Evolutionary conservation across 495 filamentous ascomycete genomes (phyloP).

Genomic region (Talaromyces trachyspermus): DNA sequence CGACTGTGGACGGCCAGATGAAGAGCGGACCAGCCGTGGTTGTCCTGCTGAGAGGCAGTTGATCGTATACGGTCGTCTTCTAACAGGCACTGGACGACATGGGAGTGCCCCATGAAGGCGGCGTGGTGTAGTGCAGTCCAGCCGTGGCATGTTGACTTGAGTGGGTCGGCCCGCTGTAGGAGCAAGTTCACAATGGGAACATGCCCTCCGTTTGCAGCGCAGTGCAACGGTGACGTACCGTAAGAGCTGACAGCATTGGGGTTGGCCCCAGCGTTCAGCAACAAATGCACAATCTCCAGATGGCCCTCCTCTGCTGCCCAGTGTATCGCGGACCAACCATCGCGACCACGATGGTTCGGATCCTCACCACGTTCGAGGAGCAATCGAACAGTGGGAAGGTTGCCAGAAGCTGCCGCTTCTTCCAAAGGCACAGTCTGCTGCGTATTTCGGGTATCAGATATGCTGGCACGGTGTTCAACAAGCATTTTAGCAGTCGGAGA

Average conservation of each 20-base stretch:
- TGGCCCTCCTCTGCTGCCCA: constrained; percentile 26
- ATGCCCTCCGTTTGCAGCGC: constrained; percentile 26
- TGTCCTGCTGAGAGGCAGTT: constrained; percentile 21
- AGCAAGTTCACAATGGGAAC: constrained; percentile 22
- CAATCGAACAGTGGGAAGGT: constrained; percentile 13
- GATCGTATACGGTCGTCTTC: constrained; percentile 18
- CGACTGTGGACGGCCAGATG: constrained; percentile 24
- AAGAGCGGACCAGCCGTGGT: constrained; percentile 28
- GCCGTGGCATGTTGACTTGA: constrained; percentile 23
- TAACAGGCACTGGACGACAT: constrained; percentile 15
- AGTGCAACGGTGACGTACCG: constrained; percentile 24
- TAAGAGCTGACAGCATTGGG: constrained; percentile 22
- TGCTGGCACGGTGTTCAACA: constrained; percentile 13
- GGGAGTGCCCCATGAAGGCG: constrained; percentile 16
- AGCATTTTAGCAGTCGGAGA: constrained; percentile 17
- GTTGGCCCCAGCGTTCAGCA: constrained; percentile 18
- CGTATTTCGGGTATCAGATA: constrained; percentile 13
- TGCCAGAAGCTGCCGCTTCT: constrained; percentile 17
- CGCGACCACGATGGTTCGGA: constrained; percentile 19
- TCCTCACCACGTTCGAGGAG: constrained; percentile 12
- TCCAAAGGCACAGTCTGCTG: constrained; percentile 13
- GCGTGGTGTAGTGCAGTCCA: constrained; percentile 19
- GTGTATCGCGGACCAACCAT: constrained; percentile 25
- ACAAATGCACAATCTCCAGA: constrained; percentile 22
- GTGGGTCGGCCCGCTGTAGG: constrained; percentile 17